Percentiles rank a stretch among this genome's conserved stretches.
Conservation (phyloP, 176 grass and related monocot genomes). For the Otatea glauca region DNA sequence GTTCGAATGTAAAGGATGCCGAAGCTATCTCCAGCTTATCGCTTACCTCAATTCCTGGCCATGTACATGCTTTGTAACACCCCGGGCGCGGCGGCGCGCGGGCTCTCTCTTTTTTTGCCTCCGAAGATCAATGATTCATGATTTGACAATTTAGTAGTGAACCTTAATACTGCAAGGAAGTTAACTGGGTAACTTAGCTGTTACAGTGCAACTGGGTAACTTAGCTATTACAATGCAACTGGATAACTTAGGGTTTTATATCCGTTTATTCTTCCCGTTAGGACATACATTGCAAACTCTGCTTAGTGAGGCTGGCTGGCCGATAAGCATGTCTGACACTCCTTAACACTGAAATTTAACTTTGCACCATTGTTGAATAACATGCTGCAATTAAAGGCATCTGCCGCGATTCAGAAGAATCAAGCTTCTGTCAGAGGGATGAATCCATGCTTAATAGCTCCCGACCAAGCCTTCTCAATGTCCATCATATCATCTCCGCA, state of each 20-base stretch:
- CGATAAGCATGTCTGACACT: not conserved
- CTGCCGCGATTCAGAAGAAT: constrained; percentile 20
- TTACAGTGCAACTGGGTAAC: not conserved
- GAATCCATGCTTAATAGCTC: constrained; percentile 71
- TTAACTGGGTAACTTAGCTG: no score
- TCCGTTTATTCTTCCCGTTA: constrained; percentile 20
- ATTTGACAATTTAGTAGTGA: not conserved
- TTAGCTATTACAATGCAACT: not conserved
- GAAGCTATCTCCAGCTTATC: not conserved
- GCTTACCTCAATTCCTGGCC: not conserved
- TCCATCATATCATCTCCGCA: constrained; percentile 61
- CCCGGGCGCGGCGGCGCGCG: no score
- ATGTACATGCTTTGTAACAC: no score
- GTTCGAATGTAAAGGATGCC: not conserved
- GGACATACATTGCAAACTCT: not conserved
- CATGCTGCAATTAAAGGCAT: not conserved
- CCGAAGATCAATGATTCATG: not conserved
- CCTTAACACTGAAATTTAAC: not conserved
- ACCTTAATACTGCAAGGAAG: not conserved
- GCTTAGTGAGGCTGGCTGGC: not conserved
- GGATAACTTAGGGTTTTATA: not conserved
- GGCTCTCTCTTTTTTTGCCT: not conserved
- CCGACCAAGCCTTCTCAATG: constrained; percentile 61
- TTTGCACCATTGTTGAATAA: not conserved
- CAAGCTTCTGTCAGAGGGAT: constrained; percentile 46